Percentiles rank a stretch among this genome's conserved stretches.
Evolutionary conservation across 306 rosid species (phyloP).

Genomic region (Nissolia schottii): DNA sequence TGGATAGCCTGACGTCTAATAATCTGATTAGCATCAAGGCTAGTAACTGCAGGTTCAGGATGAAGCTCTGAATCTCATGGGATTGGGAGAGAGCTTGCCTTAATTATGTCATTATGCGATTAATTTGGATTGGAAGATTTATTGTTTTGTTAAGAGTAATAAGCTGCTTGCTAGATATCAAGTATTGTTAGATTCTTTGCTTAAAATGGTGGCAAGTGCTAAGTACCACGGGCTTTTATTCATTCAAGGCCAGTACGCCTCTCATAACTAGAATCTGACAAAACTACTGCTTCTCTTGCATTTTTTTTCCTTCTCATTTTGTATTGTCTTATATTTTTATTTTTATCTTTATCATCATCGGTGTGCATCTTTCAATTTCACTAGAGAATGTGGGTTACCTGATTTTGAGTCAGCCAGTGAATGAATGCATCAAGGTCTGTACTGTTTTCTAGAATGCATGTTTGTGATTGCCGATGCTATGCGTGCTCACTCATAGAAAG

Average conservation of each 20-base stretch:
- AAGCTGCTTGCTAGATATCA: too few species aligned
- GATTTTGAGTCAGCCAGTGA: neutral
- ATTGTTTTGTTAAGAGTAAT: slow-evolving; percentile 7
- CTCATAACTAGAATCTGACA: too few species aligned
- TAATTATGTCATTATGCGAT: neutral
- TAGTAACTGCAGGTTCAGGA: slow-evolving; percentile 56
- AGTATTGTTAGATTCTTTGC: too few species aligned
- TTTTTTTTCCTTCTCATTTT: slow-evolving; percentile 2
- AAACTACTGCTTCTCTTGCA: too few species aligned
- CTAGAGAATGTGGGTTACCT: neutral
- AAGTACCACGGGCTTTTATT: too few species aligned
- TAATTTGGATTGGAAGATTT: neutral
- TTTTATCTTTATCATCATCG: neutral
- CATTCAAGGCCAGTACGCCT: too few species aligned
- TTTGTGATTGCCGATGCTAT: slow-evolving; percentile 21
- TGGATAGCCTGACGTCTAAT: slow-evolving; percentile 70
- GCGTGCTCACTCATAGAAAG: too few species aligned
- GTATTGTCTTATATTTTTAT: neutral
- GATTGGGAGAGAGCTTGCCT: neutral
- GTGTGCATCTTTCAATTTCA: neutral
- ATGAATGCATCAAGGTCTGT: neutral
- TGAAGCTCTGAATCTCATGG: slow-evolving; percentile 42
- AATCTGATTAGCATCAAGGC: slow-evolving; percentile 74
- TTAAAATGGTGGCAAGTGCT: too few species aligned
- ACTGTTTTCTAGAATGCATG: neutral